Conservation (phyloP, 371 early-diverging fungal genomes). For the Mucor circinelloides region DNA sequence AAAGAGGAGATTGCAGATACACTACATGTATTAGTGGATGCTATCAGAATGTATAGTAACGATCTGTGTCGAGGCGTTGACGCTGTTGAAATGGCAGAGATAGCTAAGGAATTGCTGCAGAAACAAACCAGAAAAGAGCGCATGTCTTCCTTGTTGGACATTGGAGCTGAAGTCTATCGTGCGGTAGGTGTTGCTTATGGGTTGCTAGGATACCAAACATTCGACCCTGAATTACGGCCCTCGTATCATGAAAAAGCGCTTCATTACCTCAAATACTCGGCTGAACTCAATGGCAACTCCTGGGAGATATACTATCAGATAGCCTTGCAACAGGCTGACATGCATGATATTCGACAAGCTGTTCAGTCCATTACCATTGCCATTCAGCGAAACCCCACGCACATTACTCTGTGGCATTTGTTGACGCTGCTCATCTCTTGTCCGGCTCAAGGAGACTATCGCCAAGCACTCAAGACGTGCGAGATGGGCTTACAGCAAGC, state of each 20-base stretch:
- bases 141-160: neutral
- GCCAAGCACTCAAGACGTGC: conserved; percentile 72
- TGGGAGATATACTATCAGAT: conserved; percentile 76
- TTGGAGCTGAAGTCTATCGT: conserved; percentile 51
- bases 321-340: conserved; percentile 81
- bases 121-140: conserved; percentile 14
- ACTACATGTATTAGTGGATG: conserved; percentile 46
- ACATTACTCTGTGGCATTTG: conserved; percentile 86
- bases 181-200: conserved; percentile 68
- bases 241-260: conserved; percentile 69
- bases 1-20: conserved; percentile 37
- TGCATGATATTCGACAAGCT: conserved; percentile 77
- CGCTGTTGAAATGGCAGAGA: conserved; percentile 56
- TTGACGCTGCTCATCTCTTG: conserved; percentile 77
- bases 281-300: conserved; percentile 44
- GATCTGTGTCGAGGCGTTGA: conserved; percentile 43
- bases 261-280: conserved; percentile 59
- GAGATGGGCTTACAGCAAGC: conserved; percentile 71
- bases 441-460: conserved; percentile 37
- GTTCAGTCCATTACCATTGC: conserved; percentile 65
- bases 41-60: conserved; percentile 52
- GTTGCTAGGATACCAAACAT: conserved; percentile 62
- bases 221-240: conserved; percentile 69
- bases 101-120: conserved; percentile 36
- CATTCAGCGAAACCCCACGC: conserved; percentile 59